These are phyloP conservation scores for Russula sp. DNA, from an alignment of 768 basidiomycete species.

Conservation along the genomic window DNA sequence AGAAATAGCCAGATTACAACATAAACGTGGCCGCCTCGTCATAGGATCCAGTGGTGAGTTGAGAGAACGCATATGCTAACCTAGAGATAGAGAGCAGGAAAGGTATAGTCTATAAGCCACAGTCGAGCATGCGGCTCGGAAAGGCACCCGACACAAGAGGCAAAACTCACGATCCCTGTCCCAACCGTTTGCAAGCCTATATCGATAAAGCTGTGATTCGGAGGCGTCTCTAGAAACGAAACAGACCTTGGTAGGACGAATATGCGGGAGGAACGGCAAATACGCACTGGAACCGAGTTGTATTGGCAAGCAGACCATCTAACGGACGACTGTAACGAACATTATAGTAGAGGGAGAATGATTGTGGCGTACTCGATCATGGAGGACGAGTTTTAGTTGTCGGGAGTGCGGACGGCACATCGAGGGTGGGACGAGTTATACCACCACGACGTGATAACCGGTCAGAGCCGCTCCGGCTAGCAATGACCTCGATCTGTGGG, in stretches of 20 bases:
- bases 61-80: not conserved
- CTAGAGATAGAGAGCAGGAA: not conserved
- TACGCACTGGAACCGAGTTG: conserved; percentile 68
- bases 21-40: too few species aligned
- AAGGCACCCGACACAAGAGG: too few species aligned
- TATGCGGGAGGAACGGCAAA: not conserved
- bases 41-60: not conserved
- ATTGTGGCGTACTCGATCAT: conserved; percentile 77
- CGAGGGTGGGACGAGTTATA: conserved; percentile 44
- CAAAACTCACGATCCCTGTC: conserved; percentile 59
- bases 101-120: not conserved
- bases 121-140: not conserved
- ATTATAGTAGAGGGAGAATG: conserved; percentile 62
- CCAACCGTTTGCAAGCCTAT: conserved; percentile 68
- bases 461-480: not conserved
- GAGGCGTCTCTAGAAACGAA: conserved; percentile 50
- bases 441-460: conserved; percentile 24
- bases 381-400: conserved; percentile 32
- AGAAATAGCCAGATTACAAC: too few species aligned
- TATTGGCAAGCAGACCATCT: conserved; percentile 73
- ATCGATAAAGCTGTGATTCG: conserved; percentile 60
- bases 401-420: conserved; percentile 39
- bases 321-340: conserved; percentile 50
- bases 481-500: conserved; percentile 10
- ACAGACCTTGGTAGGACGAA: conserved; percentile 2